phyloP scores from a whole-genome alignment of 129 eudicot genomes.

The Pulicaria dysenterica region DNA sequence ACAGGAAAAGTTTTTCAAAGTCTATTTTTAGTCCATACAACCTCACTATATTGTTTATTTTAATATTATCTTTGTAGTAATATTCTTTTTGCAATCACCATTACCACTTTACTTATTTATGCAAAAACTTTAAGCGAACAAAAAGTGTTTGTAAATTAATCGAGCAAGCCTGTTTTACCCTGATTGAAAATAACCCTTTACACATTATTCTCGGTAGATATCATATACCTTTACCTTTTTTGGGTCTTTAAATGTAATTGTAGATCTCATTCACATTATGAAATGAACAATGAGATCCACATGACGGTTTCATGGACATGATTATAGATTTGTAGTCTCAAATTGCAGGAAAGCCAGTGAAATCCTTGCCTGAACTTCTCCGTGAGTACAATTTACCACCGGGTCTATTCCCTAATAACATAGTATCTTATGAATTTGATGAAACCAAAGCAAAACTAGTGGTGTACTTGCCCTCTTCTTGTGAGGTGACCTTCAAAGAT shows the following conservation, averaged over 20 bases:
- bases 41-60: too few species aligned
- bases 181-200: not conserved
- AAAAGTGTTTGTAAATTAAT: not conserved
- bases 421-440: constrained; percentile 58
- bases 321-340: not conserved
- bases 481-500: constrained; percentile 59
- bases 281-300: not conserved
- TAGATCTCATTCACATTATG: not conserved
- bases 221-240: not conserved
- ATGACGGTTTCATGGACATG: not conserved
- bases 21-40: too few species aligned
- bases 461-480: constrained; percentile 54
- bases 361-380: constrained; percentile 53
- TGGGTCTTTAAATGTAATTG: not conserved
- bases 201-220: too few species aligned
- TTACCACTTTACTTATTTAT: not conserved
- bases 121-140: not conserved
- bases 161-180: too few species aligned
- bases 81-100: not conserved
- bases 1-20: not conserved
- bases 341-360: constrained; percentile 50
- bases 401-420: constrained; percentile 60
- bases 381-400: constrained; percentile 58
- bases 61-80: too few species aligned
- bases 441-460: constrained; percentile 50